Evolutionary conservation across 768 basidiomycete species (phyloP).

Genomic region (Termitomyces sp.): DNA sequence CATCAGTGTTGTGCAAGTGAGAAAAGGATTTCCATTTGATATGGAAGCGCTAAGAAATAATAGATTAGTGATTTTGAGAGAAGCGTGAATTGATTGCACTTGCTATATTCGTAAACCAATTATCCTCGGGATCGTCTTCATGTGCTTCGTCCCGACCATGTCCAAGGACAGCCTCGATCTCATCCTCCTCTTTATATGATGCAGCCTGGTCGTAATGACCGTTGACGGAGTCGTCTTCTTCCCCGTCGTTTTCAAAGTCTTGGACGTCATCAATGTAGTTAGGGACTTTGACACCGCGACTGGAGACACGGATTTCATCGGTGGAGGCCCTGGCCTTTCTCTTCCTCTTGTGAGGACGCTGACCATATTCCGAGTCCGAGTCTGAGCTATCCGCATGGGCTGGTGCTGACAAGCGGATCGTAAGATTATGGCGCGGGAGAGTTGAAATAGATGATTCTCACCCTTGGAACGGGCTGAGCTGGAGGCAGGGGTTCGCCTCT

Average conservation of each 20-base stretch:
- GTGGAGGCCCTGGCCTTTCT: conserved; percentile 55
- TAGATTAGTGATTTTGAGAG: not conserved
- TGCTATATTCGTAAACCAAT: conserved; percentile 88
- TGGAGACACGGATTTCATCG: conserved; percentile 77
- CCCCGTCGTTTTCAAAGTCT: conserved; percentile 70
- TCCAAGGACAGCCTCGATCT: conserved; percentile 88
- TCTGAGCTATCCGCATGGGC: conserved; percentile 61
- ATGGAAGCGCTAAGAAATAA: conserved; percentile 77
- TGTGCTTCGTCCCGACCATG: conserved; percentile 85
- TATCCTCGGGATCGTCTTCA: conserved; percentile 71
- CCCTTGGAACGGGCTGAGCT: conserved; percentile 56
- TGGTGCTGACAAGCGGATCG: conserved; percentile 31
- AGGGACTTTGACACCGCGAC: conserved; percentile 73
- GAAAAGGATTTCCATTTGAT: conserved; percentile 99
- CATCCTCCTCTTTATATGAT: conserved; percentile 69
- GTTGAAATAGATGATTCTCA: conserved; percentile 25
- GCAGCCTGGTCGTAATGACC: conserved; percentile 54
- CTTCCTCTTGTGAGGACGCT: conserved; percentile 81
- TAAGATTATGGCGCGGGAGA: conserved; percentile 16
- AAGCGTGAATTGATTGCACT: conserved; percentile 19
- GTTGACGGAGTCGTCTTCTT: conserved; percentile 58
- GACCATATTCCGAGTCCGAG: conserved; percentile 85
- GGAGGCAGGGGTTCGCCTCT: conserved; percentile 51
- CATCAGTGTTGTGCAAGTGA: conserved; percentile 99
- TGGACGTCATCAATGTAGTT: conserved; percentile 84